phyloP scores from a whole-genome alignment of 2,329 filamentous ascomycete genomes.

The Nothopassalora personata region DNA sequence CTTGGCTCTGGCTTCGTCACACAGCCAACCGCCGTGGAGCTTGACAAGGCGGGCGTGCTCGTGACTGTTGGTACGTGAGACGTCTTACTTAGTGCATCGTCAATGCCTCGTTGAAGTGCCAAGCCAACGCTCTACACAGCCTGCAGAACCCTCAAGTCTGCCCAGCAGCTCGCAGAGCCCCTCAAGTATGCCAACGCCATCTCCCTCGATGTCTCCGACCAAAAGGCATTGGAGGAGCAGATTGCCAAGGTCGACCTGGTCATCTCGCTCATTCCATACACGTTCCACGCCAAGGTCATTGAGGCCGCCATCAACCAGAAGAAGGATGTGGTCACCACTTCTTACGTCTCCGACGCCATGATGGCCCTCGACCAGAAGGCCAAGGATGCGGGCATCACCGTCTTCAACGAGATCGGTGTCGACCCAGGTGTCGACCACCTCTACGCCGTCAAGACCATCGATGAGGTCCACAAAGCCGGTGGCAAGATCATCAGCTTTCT shows the following conservation, averaged over 20 bases:
- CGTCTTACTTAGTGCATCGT: neutral
- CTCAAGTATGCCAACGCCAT: constrained; percentile 70
- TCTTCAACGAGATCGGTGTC: constrained; percentile 92
- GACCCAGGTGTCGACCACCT: constrained; percentile 70
- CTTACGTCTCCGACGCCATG: constrained; percentile 90
- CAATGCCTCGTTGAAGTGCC: neutral
- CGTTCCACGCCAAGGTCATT: constrained; percentile 81
- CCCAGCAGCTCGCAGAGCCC: constrained; percentile 67
- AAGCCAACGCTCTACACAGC: constrained; percentile 45
- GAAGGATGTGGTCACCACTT: constrained; percentile 95
- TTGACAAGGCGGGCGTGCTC: constrained; percentile 52
- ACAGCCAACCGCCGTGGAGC: constrained; percentile 54
- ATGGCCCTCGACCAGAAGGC: constrained; percentile 73
- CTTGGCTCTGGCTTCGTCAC: constrained; percentile 52
- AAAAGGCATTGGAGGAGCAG: constrained; percentile 69
- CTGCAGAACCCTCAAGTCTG: constrained; percentile 73
- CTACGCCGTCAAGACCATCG: constrained; percentile 82
- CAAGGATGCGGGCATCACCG: constrained; percentile 89
- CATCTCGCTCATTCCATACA: constrained; percentile 78
- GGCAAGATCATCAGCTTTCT: constrained; percentile 81
- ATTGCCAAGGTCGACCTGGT: constrained; percentile 60
- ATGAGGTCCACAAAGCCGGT: constrained; percentile 77
- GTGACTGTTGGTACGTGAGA: constrained; percentile 52
- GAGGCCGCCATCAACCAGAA: constrained; percentile 88
- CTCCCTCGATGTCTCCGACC: constrained; percentile 77